Evolutionary conservation across 2,329 filamentous ascomycete species (phyloP).

Genomic region (Harringtonia aguacate): DNA sequence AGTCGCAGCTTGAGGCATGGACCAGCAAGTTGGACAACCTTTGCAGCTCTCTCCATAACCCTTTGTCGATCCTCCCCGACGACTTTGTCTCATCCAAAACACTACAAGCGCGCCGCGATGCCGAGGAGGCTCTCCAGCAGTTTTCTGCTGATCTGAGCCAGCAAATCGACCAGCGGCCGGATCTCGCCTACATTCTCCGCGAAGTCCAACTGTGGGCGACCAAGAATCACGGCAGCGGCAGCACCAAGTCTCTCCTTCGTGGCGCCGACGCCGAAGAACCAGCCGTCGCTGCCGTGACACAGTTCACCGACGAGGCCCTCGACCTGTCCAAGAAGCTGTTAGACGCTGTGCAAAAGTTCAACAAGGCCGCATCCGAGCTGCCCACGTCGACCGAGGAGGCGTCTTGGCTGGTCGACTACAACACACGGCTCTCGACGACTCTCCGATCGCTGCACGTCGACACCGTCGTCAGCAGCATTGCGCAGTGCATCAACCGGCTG

Average conservation of each 20-base stretch:
- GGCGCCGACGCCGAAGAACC: no score
- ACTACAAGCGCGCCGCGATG: slow-evolving; percentile 20
- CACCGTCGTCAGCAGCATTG: slow-evolving; percentile 37
- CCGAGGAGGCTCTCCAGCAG: slow-evolving; percentile 24
- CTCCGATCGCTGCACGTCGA: slow-evolving; percentile 48
- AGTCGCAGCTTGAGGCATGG: slow-evolving; percentile 38
- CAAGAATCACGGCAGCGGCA: slow-evolving; percentile 1
- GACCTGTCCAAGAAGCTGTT: slow-evolving; percentile 64
- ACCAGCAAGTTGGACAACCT: slow-evolving; percentile 31
- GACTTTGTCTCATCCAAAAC: slow-evolving; percentile 33
- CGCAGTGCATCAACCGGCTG: slow-evolving; percentile 25
- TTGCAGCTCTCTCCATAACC: slow-evolving; percentile 24
- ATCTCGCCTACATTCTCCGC: slow-evolving; percentile 52
- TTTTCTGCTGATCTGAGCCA: slow-evolving; percentile 31
- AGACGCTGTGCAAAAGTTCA: slow-evolving; percentile 65
- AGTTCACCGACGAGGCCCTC: slow-evolving; percentile 49
- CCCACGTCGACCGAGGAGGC: slow-evolving; percentile 50
- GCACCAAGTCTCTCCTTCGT: slow-evolving; percentile 8
- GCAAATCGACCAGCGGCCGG: slow-evolving; percentile 37
- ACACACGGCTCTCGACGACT: slow-evolving; percentile 38
- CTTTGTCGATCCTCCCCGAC: slow-evolving; percentile 37
- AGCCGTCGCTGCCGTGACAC: slow-evolving; percentile 16
- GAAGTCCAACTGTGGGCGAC: slow-evolving; percentile 57
- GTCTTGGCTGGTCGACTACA: slow-evolving; percentile 51
- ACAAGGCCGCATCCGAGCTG: slow-evolving; percentile 41